Evolutionary conservation across 139 green algal genomes (phyloP).

Genomic region (Auxenochlorella pyrenoidosa): DNA sequence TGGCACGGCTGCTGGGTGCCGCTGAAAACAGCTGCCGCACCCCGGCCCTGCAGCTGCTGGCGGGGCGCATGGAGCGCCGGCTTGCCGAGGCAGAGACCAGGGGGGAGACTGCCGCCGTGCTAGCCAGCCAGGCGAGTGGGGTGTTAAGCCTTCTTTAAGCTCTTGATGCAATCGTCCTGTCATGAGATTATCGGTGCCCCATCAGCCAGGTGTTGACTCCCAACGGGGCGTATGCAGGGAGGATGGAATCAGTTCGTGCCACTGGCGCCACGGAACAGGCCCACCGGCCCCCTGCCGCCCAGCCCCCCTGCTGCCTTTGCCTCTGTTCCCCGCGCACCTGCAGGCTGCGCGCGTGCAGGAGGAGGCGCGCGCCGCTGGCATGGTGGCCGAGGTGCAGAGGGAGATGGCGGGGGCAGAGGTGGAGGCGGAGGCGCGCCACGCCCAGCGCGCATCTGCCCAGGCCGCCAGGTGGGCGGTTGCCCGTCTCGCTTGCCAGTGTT

Average conservation of each 20-base stretch:
- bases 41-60: slow-evolving; percentile 11
- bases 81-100: slow-evolving; percentile 35
- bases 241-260: neutral
- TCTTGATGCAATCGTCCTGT: too few relatives aligned
- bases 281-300: neutral
- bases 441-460: neutral
- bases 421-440: neutral
- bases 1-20: too few relatives aligned
- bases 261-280: neutral
- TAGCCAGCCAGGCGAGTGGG: neutral
- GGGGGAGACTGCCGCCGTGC: slow-evolving; percentile 23
- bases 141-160: neutral
- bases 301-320: neutral
- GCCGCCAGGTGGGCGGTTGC: neutral
- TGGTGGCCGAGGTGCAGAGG: slow-evolving; percentile 13
- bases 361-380: slow-evolving; percentile 13
- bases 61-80: slow-evolving; percentile 13
- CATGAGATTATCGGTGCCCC: too few relatives aligned
- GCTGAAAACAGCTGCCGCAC: neutral
- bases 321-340: neutral
- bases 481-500: too few relatives aligned
- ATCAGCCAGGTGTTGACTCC: too few relatives aligned
- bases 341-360: slow-evolving; percentile 1
- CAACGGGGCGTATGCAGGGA: too few relatives aligned
- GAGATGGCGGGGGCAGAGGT: slow-evolving; percentile 16